phyloP scores from a whole-genome alignment of 75 land plant genomes.

The Pinus taeda region DNA sequence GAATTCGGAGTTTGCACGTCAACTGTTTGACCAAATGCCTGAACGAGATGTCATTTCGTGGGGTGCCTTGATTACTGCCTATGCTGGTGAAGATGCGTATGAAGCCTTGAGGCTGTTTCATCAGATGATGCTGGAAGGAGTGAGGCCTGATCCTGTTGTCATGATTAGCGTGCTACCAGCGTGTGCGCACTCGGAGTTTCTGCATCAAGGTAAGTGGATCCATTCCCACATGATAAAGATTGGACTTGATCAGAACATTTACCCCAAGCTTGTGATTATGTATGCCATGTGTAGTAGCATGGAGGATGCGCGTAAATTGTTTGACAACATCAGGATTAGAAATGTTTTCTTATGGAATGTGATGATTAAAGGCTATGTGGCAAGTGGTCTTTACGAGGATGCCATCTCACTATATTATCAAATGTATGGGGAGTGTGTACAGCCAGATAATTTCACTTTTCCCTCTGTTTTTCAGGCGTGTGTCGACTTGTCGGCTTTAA shows the following conservation, averaged over 20 bases:
- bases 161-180: slow-evolving; percentile 33
- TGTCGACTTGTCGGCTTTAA: neutral
- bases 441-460: slow-evolving; percentile 29
- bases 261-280: slow-evolving; percentile 27
- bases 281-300: slow-evolving; percentile 33
- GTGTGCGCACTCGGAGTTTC: slow-evolving; percentile 25
- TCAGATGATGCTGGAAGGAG: slow-evolving; percentile 20
- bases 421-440: slow-evolving; percentile 13
- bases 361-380: slow-evolving; percentile 29
- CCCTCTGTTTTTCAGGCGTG: slow-evolving; percentile 18
- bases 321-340: slow-evolving; percentile 6
- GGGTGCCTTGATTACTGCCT: slow-evolving; percentile 36
- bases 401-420: slow-evolving; percentile 13
- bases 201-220: slow-evolving; percentile 26
- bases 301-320: slow-evolving; percentile 17
- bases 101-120: slow-evolving; percentile 32
- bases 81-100: slow-evolving; percentile 14
- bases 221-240: slow-evolving; percentile 17
- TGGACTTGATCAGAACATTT: neutral
- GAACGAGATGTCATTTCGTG: slow-evolving; percentile 24
- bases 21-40: slow-evolving; percentile 25
- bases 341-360: slow-evolving; percentile 35
- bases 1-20: slow-evolving; percentile 16
- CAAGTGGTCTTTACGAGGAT: slow-evolving; percentile 16
- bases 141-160: slow-evolving; percentile 22